Conservation (phyloP, 1,139 yeast genomes). For the Pichia sp. region DNA sequence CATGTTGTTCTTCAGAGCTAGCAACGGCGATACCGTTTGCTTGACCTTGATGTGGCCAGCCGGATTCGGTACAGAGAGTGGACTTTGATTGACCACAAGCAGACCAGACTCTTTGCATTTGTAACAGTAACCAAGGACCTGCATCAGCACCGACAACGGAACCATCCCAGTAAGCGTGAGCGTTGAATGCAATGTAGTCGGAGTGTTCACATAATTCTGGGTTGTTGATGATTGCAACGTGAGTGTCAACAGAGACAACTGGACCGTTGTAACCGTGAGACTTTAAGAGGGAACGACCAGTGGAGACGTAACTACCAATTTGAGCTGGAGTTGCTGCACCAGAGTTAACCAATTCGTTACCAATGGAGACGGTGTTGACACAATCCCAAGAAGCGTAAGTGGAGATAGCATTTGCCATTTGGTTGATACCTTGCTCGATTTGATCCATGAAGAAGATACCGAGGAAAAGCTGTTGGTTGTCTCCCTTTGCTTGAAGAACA, state of each 20-base stretch:
- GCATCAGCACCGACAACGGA: conserved; percentile 56
- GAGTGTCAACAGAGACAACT: conserved; percentile 74
- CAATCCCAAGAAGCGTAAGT: conserved; percentile 64
- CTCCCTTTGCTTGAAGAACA: conserved; percentile 56
- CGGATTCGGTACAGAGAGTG: conserved; percentile 65
- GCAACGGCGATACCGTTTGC: conserved; percentile 64
- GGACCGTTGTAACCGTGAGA: conserved; percentile 63
- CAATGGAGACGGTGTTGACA: conserved; percentile 67
- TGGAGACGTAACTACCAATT: conserved; percentile 44
- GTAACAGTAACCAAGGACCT: conserved; percentile 63
- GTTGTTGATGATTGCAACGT: conserved; percentile 64
- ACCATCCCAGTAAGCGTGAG: conserved; percentile 78
- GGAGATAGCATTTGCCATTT: conserved; percentile 49
- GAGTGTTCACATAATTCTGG: conserved; percentile 64
- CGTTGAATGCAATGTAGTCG: conserved; percentile 76
- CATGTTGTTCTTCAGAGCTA: conserved; percentile 52
- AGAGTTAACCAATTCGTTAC: conserved; percentile 72
- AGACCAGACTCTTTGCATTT: conserved; percentile 58
- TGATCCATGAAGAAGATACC: conserved; percentile 59
- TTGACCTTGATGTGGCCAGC: conserved; percentile 75
- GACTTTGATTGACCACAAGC: conserved; percentile 62
- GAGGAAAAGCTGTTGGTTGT: conserved; percentile 59
- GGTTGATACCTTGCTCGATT: conserved; percentile 43
- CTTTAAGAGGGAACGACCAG: conserved; percentile 54
- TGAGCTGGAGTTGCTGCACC: conserved; percentile 57